These are phyloP conservation scores for Paramecium sonneborni DNA, from an alignment of 73 alveolate genomes.

Conservation along the genomic window DNA sequence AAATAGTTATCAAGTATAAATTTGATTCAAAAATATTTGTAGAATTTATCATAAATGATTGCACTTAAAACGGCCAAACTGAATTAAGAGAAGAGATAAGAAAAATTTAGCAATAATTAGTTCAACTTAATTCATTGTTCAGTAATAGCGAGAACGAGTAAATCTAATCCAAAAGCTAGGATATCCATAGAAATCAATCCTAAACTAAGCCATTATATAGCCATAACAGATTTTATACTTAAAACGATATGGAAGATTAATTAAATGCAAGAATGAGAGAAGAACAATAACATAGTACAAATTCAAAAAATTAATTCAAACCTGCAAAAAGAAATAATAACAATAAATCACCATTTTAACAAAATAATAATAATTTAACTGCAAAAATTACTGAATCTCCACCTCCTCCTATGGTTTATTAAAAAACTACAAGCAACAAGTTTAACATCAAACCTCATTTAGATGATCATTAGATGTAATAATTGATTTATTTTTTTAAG, in stretches of 20 bases:
- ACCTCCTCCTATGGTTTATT: constrained; percentile 6
- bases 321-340: neutral
- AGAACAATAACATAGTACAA: neutral
- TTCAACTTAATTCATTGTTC: neutral
- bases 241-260: constrained; percentile 16
- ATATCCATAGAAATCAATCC: neutral
- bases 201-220: neutral
- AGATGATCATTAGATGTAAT: constrained; percentile 41
- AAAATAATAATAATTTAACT: neutral
- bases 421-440: neutral
- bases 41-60: neutral
- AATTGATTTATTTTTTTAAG: neutral
- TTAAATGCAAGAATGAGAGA: neutral
- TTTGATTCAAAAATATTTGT: neutral
- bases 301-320: constrained; percentile 17
- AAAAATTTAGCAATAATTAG: constrained; percentile 5
- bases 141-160: neutral
- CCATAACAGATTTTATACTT: constrained; percentile 31
- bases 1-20: constrained; percentile 23
- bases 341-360: constrained; percentile 2
- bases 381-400: constrained; percentile 47
- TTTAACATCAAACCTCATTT: neutral
- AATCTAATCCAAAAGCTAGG: neutral
- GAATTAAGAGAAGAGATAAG: constrained; percentile 30
- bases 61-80: neutral